phyloP scores from a whole-genome alignment of 2,329 filamentous ascomycete species.

The Nannizzia gypsea region DNA sequence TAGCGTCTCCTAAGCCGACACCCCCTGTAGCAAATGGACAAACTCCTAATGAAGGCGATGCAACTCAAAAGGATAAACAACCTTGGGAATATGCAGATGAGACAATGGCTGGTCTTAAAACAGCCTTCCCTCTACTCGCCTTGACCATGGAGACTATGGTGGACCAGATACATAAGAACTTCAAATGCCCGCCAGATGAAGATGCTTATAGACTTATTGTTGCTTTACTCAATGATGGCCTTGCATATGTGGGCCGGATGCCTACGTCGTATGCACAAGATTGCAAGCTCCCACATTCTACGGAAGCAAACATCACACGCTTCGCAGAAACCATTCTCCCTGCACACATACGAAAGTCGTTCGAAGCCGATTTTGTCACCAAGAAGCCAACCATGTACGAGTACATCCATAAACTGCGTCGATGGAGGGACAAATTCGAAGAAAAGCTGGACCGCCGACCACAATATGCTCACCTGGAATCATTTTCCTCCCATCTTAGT shows the following conservation, averaged over 20 bases:
- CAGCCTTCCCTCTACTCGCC: constrained; percentile 87
- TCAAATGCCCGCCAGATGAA: constrained; percentile 97
- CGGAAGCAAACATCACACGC: constrained; percentile 89
- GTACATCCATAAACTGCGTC: constrained; percentile 92
- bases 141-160: constrained; percentile 99
- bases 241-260: constrained; percentile 83
- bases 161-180: constrained; percentile 96
- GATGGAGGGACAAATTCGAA: constrained; percentile 95
- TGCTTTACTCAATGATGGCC: constrained; percentile 87
- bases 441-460: constrained; percentile 85
- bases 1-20: background rate
- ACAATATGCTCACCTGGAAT: constrained; percentile 63
- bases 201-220: constrained; percentile 96
- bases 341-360: constrained; percentile 85
- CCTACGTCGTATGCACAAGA: constrained; percentile 79
- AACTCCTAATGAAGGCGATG: constrained; percentile 16
- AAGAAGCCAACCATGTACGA: constrained; percentile 96
- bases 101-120: constrained; percentile 90
- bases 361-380: constrained; percentile 91
- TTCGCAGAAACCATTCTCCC: constrained; percentile 96
- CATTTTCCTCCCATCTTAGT: constrained; percentile 79
- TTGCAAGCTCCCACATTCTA: constrained; percentile 77
- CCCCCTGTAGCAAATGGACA: background rate
- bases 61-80: constrained; percentile 38
- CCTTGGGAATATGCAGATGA: constrained; percentile 97